Evolutionary conservation across 257 asterid genomes (phyloP).

Genomic region (Nicotiana tabacum): DNA sequence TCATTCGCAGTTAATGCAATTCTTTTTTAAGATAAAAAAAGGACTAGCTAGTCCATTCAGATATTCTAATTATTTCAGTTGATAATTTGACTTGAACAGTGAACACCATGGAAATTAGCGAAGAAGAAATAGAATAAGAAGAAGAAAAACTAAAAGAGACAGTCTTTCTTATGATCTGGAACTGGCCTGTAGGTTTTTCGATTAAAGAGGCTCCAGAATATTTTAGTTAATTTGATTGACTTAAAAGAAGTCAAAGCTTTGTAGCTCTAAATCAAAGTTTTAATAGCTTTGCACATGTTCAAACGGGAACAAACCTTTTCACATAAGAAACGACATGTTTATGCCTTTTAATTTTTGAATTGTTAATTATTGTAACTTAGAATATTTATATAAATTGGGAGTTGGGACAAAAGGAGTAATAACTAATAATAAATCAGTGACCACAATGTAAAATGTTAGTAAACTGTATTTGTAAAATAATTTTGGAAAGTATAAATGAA

Average conservation of each 20-base stretch:
- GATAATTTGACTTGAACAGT: neutral
- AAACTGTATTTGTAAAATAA: too few species aligned
- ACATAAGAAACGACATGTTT: too few species aligned
- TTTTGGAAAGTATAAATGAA: too few species aligned
- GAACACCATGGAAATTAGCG: neutral
- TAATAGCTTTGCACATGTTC: neutral
- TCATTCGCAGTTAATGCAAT: neutral
- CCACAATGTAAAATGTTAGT: too few species aligned
- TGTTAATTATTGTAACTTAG: too few species aligned
- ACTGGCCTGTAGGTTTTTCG: neutral
- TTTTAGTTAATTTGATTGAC: neutral
- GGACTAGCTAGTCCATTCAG: neutral
- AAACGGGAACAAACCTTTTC: neutral
- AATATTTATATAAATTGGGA: too few species aligned
- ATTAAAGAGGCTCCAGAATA: neutral
- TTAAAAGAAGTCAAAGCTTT: neutral
- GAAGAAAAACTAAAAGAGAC: neutral
- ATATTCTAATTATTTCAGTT: too few species aligned
- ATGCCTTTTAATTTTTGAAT: too few species aligned
- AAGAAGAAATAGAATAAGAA: neutral
- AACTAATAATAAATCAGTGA: too few species aligned
- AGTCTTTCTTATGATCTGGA: neutral
- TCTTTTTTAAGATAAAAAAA: too few species aligned
- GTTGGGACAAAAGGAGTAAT: too few species aligned
- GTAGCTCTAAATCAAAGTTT: neutral